Base-by-base conservation (phyloP, 108 stramenopile species). In the Skeletonema marinoi region DNA sequence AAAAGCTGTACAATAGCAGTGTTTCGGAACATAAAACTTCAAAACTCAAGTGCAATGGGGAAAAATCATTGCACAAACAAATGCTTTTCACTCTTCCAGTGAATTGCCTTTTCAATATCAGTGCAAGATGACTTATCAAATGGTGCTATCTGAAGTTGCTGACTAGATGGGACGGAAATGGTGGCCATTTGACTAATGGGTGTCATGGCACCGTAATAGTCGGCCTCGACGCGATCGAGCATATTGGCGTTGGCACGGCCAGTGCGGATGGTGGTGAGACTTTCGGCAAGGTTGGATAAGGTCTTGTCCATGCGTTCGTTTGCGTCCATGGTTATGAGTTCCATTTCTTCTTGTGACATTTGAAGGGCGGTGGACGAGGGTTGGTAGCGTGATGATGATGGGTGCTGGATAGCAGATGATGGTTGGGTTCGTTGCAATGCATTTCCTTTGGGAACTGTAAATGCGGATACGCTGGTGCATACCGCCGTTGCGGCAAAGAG, bases 181-280 rank as follows among this genome's bases (percentile, higher is more conserved):
- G 94, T 83, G 11, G 98, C 96, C 81, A 98, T 88, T 77, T 96
- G 95, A 71, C 85, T 96, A 35, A 98, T 81, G 4, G 98, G 98
- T 2, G 97, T 97, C 67, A 82, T 85, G 46, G 86, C 90, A 33
- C 96, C 98, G 72, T 97, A 98, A 67, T 97, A 98, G 17, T 95
- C 92, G 35, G 90, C 92, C 51, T 88, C 86, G 63, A 98, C 95
- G 8, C 96, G 92, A 74, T 97, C 96, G 36, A 98, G 85, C 64
- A 98, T 93, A 44, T 73, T 66, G 3, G 97, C 86, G 60, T 82
- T 88, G 5, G 97, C 97, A 29, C 97, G 86, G 29, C 98, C 98
- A 4, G 97, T 98, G 29, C 98, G 94, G 32, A 98, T 66, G 16
- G 97, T 90, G 16, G 72, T 32, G 51, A 98, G 84, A 71, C 90